A percentile compares a stretch with the other conserved stretches of the same genome.
Evolutionary conservation across 176 grass and related monocot genomes (phyloP).

Genomic region (Rhynchospora breviuscula): DNA sequence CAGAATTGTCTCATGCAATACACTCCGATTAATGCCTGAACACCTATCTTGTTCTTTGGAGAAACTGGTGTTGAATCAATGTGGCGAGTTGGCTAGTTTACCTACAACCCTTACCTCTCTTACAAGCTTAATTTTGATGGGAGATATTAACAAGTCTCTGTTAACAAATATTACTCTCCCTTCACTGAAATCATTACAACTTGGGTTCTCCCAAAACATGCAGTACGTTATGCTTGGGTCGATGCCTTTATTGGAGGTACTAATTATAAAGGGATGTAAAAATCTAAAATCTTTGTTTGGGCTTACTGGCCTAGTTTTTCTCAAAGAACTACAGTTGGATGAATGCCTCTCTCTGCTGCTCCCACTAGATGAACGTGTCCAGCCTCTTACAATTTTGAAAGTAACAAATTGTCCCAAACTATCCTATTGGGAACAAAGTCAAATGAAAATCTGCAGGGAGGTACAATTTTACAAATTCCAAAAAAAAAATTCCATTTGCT

Average conservation of each 20-base stretch:
- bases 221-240: not conserved
- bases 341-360: not conserved
- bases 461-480: not conserved
- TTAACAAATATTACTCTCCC: not conserved
- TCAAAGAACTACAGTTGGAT: not conserved
- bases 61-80: not conserved
- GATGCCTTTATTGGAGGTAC: not conserved
- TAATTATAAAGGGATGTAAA: not conserved
- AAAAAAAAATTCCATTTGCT: not conserved
- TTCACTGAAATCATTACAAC: not conserved
- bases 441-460: not conserved
- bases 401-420: not conserved
- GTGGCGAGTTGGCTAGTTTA: not conserved
- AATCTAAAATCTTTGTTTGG: not conserved
- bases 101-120: not conserved
- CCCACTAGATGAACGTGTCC: not conserved
- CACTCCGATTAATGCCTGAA: not conserved
- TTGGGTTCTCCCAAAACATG: not conserved
- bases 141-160: not conserved
- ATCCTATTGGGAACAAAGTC: not conserved
- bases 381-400: not conserved
- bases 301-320: not conserved
- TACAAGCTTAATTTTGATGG: not conserved
- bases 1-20: not conserved
- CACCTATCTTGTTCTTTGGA: not conserved